phyloP scores from a whole-genome alignment of 768 basidiomycete species.

The Termitomyces sp. region DNA sequence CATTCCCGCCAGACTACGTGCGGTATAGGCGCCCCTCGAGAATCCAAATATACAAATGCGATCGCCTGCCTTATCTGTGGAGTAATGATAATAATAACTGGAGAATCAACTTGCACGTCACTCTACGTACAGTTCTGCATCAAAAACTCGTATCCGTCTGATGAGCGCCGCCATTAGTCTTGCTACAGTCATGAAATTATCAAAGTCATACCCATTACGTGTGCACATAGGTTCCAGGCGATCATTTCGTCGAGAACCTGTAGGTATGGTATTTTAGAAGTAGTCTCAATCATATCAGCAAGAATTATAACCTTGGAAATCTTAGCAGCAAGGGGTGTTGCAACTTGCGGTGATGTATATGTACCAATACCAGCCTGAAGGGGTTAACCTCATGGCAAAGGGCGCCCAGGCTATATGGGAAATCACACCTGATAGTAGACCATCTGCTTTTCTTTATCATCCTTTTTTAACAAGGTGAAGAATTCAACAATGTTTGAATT shows the following conservation, averaged over 20 bases:
- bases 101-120: neutral
- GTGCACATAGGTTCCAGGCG: slow-evolving; percentile 45
- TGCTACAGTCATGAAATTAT: neutral
- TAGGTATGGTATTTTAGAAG: too few species aligned
- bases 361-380: slow-evolving; percentile 49
- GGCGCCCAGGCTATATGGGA: too few species aligned
- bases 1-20: slow-evolving; percentile 47
- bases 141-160: slow-evolving; percentile 52
- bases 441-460: slow-evolving; percentile 41
- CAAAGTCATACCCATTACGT: slow-evolving; percentile 38
- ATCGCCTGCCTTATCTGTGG: slow-evolving; percentile 29
- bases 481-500: slow-evolving; percentile 49
- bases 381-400: neutral
- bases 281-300: neutral
- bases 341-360: slow-evolving; percentile 37
- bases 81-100: neutral
- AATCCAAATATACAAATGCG: slow-evolving; percentile 62
- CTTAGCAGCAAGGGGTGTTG: slow-evolving; percentile 37
- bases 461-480: slow-evolving; percentile 46
- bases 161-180: neutral
- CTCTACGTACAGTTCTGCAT: slow-evolving; percentile 47
- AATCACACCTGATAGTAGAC: slow-evolving; percentile 47
- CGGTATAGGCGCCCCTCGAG: slow-evolving; percentile 57
- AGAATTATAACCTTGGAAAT: slow-evolving; percentile 30
- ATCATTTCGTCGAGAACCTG: slow-evolving; percentile 37